These are phyloP conservation scores for Chloromonas sp. DNA, from an alignment of 163 green algal genomes.

Conservation along the genomic window DNA sequence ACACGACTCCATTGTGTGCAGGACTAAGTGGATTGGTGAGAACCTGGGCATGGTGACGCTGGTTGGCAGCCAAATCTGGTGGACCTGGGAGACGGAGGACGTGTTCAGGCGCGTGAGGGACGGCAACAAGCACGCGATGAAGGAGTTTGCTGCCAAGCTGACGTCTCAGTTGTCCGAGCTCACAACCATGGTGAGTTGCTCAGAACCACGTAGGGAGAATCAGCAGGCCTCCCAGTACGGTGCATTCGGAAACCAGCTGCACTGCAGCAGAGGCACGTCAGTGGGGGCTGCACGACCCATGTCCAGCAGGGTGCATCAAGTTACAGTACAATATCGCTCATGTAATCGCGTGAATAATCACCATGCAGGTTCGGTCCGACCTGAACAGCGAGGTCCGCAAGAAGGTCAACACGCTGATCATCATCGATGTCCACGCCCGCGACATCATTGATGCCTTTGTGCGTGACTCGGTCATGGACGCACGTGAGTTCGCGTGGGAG, in stretches of 20 bases:
- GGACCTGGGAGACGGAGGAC: slow-evolving; percentile 86
- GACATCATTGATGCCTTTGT: slow-evolving; percentile 87
- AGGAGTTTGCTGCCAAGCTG: slow-evolving; percentile 71
- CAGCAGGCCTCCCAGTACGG: too few species aligned
- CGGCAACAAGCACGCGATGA: slow-evolving; percentile 81
- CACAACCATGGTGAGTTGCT: slow-evolving; percentile 57
- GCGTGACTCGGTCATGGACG: slow-evolving; percentile 78
- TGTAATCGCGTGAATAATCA: not conserved
- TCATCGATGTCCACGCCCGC: slow-evolving; percentile 81
- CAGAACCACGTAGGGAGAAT: too few species aligned
- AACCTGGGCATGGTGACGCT: slow-evolving; percentile 83
- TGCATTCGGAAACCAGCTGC: too few species aligned
- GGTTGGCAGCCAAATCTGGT: slow-evolving; percentile 80
- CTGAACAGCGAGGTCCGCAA: slow-evolving; percentile 61
- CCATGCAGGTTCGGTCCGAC: slow-evolving; percentile 54
- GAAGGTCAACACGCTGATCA: slow-evolving; percentile 89
- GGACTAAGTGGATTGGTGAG: slow-evolving; percentile 71
- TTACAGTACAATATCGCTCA: too few species aligned
- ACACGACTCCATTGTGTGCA: not conserved
- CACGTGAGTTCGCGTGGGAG: slow-evolving; percentile 84
- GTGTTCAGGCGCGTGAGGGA: slow-evolving; percentile 62
- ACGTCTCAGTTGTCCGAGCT: slow-evolving; percentile 71
- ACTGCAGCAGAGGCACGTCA: too few species aligned
- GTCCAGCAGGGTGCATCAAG: too few species aligned
- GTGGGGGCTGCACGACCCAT: too few species aligned